Evolutionary conservation across 2,329 filamentous ascomycete species (phyloP), one percentile per base, ranked within the genome.

Genomic region (Pseudogymnoascus sp.): DNA sequence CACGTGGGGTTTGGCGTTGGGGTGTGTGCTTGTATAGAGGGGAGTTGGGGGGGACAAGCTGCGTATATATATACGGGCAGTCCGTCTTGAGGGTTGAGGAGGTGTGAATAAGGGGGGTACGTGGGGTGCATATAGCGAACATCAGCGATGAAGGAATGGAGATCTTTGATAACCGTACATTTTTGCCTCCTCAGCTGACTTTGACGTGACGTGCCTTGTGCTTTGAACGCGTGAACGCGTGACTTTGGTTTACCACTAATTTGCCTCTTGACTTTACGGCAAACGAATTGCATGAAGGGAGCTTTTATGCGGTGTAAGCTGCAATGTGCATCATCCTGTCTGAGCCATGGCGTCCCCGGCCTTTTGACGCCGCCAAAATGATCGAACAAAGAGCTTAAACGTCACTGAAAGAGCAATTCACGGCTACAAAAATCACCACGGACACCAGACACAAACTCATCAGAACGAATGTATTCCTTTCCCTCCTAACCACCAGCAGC

Each of bases 1-100:
- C 25, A 42, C 59, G 59, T 61, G 38, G 59, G 36, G 38, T 61
- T 45, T 61, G 38, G 59, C 38, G 59, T 39, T 45, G 33, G 36
- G 33, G 16, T 55, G 25, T n/a, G 11, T 22, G 9, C 8, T 52
- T 9, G 23, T 49, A 49, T 28, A 49, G 22, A 49, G 42, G 23
- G 23, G 42, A 16, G 11, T 23, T 42, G 9, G 11, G 16, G 19
- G 38, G 39, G 9, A 9, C 11, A 42, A 7, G 41, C 41, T 42
- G 19, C 41, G 8, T 9, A 12, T 7, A 25, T n/a, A n/a, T 49
- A 49, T 49, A 45, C 5, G 12, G n/a, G 22, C 23, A 49, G 16
- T 16, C 16, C 3, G 38, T 41, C 14, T 28, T 4, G 42, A n/a
- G 42, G 8, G 45, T 16, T 23, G 45, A 52, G 30, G 45, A 52